Percentiles rank a stretch among this genome's conserved stretches.
Evolutionary conservation across 2,329 filamentous ascomycete species (phyloP).

Genomic region (Claviceps arundinis): DNA sequence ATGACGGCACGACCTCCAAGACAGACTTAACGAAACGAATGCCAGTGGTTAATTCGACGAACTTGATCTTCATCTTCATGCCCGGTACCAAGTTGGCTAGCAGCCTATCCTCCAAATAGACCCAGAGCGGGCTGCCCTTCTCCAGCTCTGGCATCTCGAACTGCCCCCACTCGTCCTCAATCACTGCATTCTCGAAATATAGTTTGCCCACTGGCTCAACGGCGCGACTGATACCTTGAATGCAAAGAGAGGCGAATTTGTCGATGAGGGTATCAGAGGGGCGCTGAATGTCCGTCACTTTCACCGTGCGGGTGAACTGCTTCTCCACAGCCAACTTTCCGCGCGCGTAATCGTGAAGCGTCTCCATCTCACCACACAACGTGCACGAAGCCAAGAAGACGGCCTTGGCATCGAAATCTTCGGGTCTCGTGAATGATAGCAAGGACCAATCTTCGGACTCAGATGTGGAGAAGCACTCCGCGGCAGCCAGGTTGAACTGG

Average conservation of each 20-base stretch:
- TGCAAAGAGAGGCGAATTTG: conserved; percentile 29
- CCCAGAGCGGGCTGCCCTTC: conserved; percentile 19
- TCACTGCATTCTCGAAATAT: conserved; percentile 27
- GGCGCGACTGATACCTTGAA: conserved; percentile 18
- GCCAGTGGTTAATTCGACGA: conserved; percentile 48
- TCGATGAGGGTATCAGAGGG: conserved; percentile 27
- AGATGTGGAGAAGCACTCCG: conserved; percentile 45
- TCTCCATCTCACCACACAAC: conserved; percentile 20
- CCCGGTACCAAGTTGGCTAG: conserved; percentile 44
- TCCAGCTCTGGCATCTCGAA: conserved; percentile 9
- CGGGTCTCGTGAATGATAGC: conserved; percentile 17
- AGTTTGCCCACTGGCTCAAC: conserved; percentile 32
- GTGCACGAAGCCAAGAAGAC: conserved; percentile 32
- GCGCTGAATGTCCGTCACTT: conserved; percentile 40
- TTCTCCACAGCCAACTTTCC: conserved; percentile 22
- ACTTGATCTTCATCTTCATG: conserved; percentile 43
- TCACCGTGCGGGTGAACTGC: conserved; percentile 42
- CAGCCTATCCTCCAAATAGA: conserved; percentile 54
- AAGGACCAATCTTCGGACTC: conserved; percentile 18
- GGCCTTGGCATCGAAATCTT: conserved; percentile 27
- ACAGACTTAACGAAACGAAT: conserved; percentile 52
- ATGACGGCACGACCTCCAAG: conserved; percentile 41
- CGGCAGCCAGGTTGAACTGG: conserved; percentile 65
- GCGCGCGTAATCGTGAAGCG: conserved; percentile 16
- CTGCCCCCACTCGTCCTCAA: conserved; percentile 35